A percentile compares a stretch with the other conserved stretches of the same genome.
These are phyloP conservation scores for Botrytis fragariae DNA, from an alignment of 2,329 filamentous ascomycete genomes.

Conservation along the genomic window DNA sequence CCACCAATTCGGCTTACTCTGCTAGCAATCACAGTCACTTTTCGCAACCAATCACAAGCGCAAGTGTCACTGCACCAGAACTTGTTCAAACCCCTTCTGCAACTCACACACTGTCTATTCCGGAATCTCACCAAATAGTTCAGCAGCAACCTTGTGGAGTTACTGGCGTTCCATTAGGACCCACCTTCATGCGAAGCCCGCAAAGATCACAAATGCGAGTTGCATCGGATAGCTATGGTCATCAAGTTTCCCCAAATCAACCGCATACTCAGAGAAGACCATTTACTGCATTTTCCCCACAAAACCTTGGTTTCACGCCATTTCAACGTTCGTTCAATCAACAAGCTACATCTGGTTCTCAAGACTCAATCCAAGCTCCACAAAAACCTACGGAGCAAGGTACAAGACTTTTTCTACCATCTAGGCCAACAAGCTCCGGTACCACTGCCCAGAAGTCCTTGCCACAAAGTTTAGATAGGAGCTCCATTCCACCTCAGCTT, in stretches of 20 bases:
- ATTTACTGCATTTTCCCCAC: not conserved
- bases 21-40: not conserved
- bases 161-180: conserved; percentile 1
- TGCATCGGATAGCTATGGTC: not conserved
- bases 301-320: not conserved
- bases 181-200: not conserved
- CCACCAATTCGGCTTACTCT: not conserved
- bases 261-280: not conserved
- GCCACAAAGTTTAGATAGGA: not conserved
- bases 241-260: not conserved
- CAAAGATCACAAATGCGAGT: not conserved
- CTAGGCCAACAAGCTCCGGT: not conserved
- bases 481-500: conserved; percentile 10
- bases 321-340: not conserved
- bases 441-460: not conserved
- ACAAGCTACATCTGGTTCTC: not conserved
- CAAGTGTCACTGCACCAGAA: not conserved
- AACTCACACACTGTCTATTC: not conserved
- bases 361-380: not conserved
- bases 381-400: not conserved
- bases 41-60: not conserved
- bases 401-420: not conserved
- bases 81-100: not conserved
- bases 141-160: conserved; percentile 6
- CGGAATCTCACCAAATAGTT: not conserved